phyloP scores from a whole-genome alignment of 1,139 yeast genomes.

The Hanseniaspora sp. region DNA sequence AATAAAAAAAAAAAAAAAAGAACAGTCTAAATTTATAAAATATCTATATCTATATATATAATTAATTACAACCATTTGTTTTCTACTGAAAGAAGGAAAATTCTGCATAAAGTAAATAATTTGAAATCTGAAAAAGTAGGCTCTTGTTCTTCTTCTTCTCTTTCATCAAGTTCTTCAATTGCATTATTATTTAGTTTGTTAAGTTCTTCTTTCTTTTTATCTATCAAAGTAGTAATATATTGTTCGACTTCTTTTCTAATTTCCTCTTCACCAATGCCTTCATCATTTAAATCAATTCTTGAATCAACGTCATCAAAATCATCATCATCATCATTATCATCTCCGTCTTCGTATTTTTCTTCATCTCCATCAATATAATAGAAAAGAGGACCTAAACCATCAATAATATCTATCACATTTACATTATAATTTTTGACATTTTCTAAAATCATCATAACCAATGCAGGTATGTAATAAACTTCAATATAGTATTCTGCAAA shows the following conservation, averaged over 20 bases:
- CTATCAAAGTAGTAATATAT: slow-evolving; percentile 1
- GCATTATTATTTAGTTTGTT: slow-evolving; percentile 15
- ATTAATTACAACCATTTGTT: slow-evolving; percentile 28
- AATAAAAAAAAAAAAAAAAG: not conserved
- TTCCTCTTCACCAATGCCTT: not conserved
- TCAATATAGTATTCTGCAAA: slow-evolving; percentile 32
- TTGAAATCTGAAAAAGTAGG: slow-evolving; percentile 28
- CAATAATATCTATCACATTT: slow-evolving; percentile 28
- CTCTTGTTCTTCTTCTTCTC: slow-evolving; percentile 16
- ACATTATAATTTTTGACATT: slow-evolving; percentile 24
- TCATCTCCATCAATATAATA: slow-evolving; percentile 29
- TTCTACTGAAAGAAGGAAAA: slow-evolving; percentile 30
- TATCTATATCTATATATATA: not conserved
- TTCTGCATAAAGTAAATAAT: slow-evolving; percentile 29
- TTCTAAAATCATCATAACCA: slow-evolving; percentile 26
- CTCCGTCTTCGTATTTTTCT: slow-evolving; percentile 26
- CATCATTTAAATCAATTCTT: not conserved
- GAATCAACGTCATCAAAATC: not conserved
- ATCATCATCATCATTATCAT: slow-evolving; percentile 18
- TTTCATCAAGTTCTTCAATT: slow-evolving; percentile 5
- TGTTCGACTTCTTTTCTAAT: slow-evolving; percentile 18
- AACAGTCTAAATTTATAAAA: not conserved
- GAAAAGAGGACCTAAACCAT: slow-evolving; percentile 30
- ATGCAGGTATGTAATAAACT: slow-evolving; percentile 28
- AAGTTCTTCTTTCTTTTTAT: slow-evolving; percentile 7